Percentiles rank a stretch among this genome's conserved stretches.
Conservation (phyloP, 768 basidiomycete genomes). For the Tulasnella sp. region DNA sequence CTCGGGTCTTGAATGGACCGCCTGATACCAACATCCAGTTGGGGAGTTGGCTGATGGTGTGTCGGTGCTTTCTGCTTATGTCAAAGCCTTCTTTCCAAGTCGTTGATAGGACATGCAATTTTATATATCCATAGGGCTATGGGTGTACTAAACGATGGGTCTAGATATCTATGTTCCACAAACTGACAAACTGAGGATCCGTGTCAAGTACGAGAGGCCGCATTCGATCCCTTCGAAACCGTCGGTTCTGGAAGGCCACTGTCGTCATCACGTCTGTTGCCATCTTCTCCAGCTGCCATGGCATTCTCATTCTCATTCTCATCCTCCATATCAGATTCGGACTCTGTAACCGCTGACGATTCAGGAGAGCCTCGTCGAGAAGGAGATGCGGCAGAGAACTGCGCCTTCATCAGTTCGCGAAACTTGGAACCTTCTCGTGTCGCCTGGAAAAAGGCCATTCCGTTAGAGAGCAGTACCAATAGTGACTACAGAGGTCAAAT, state of each 20-base stretch:
- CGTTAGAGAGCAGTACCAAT: not conserved
- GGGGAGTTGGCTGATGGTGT: too few relatives aligned
- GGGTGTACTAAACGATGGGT: too few relatives aligned
- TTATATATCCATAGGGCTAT: too few relatives aligned
- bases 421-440: slow-evolving; percentile 64
- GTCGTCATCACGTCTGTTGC: not conserved
- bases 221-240: not conserved
- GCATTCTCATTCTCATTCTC: not conserved
- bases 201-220: not conserved
- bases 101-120: too few relatives aligned
- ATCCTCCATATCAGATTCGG: not conserved
- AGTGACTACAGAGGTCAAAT: slow-evolving; percentile 9
- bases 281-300: not conserved
- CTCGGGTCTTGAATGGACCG: too few relatives aligned
- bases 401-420: slow-evolving; percentile 80
- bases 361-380: slow-evolving; percentile 5
- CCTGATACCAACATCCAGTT: too few relatives aligned
- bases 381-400: slow-evolving; percentile 44
- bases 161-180: not conserved
- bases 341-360: not conserved
- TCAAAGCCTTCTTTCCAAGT: too few relatives aligned
- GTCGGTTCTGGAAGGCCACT: not conserved
- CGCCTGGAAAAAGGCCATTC: slow-evolving; percentile 34
- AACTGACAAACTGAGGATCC: not conserved
- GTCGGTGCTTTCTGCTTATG: too few relatives aligned